Evolutionary conservation across 1,284 basidiomycete species (phyloP), one percentile per base, ranked within the genome.

Genomic region (Rhodotorula sp.): DNA sequence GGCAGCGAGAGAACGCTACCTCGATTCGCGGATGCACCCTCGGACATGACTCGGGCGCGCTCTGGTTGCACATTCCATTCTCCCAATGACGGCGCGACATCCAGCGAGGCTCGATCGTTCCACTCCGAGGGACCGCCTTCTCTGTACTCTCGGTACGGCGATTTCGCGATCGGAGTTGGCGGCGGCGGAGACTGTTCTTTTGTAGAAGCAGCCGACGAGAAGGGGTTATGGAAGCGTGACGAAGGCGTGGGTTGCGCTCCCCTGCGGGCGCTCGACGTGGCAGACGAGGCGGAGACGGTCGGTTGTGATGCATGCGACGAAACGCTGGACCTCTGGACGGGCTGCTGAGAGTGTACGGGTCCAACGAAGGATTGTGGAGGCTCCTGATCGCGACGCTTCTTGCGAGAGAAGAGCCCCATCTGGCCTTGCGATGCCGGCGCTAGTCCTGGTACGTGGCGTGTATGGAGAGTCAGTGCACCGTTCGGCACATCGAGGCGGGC

Each of bases 361-460:
- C 29, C 33, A 30, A 18, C 48, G 60, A 54, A 58, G n/a, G 62
- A 29, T 22, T 29, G 37, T n/a, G 37, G 24, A 3, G 58, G 48
- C 22, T 30, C 44, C 5, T 46, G 62, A 22, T 67, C 65, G 65
- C 69, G 69, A 49, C 29, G 37, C 60, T 70, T 70, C 57, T 66
- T 67, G 26, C 65, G 57, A 15, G 37, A 61, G 69, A 70, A 70
- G 37, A 70, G 62, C 15, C 69, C 69, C 69, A 70, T 70, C 30
- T 44, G 24, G 22, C 49, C 20, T 42, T 12, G 37, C 8, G 3
- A 12, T 42, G 37, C 24, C 49, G 49, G 12, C 26, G 24, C 26
- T n/a, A 17, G 29, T 54, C 57, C 4, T 42, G n/a, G 49, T 22
- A 15, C 24, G 30, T 59, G 42, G 24, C 24, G 30, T 29, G n/a